A percentile compares a stretch with the other conserved stretches of the same genome.
phyloP scores from a whole-genome alignment of 73 alveolate genomes.

The Blepharisma stoltei region DNA sequence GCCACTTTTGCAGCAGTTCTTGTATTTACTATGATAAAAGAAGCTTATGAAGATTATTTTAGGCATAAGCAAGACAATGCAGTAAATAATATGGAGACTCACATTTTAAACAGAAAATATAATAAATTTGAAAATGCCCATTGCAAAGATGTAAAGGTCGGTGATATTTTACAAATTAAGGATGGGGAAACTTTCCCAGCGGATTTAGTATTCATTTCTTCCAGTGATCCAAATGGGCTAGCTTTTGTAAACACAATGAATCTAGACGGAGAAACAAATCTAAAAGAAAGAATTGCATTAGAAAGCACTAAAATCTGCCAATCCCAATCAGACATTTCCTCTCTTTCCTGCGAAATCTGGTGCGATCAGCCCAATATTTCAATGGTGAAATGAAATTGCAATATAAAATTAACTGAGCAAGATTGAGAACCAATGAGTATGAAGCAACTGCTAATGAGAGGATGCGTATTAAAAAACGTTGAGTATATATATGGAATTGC shows the following conservation, averaged over 20 bases:
- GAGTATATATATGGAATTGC: slow-evolving; percentile 64
- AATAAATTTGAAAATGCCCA: slow-evolving; percentile 18
- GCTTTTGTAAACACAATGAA: slow-evolving; percentile 48
- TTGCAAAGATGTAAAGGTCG: slow-evolving; percentile 63
- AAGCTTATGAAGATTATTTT: slow-evolving; percentile 63
- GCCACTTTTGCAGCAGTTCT: slow-evolving; percentile 66
- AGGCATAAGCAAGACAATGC: slow-evolving; percentile 64
- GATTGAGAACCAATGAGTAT: slow-evolving; percentile 35
- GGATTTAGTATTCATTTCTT: slow-evolving; percentile 57
- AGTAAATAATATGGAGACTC: slow-evolving; percentile 37
- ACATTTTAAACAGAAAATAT: neutral
- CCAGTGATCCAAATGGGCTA: slow-evolving; percentile 55
- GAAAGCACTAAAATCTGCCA: neutral
- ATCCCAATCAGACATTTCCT: neutral
- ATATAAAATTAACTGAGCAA: neutral
- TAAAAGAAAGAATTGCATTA: neutral
- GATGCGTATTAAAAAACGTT: slow-evolving; percentile 67
- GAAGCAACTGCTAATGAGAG: slow-evolving; percentile 74
- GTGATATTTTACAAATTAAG: slow-evolving; percentile 57
- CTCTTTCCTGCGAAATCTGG: neutral
- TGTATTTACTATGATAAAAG: slow-evolving; percentile 63
- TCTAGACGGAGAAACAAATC: slow-evolving; percentile 19
- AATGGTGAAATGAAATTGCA: slow-evolving; percentile 28
- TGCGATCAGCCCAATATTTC: slow-evolving; percentile 17
- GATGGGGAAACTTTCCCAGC: slow-evolving; percentile 75